Base-by-base conservation (phyloP, 352 stramenopile genomes). In the Phytopythium sindhum region DNA sequence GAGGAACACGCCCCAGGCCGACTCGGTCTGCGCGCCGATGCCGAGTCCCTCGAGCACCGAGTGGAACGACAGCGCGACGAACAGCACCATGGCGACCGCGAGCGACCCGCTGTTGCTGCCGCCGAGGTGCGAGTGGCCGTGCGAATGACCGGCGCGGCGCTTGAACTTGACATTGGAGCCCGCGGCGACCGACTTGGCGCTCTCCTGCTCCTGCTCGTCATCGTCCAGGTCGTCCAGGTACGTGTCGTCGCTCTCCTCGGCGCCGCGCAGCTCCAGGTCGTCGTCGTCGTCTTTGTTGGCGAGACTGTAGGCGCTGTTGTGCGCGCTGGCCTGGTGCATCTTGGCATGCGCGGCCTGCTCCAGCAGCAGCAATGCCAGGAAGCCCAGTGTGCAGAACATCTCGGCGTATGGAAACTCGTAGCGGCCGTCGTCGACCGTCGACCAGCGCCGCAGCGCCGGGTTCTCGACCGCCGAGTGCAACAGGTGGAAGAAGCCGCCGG, bases 31-130 rank as follows among this genome's bases (percentile, higher is more conserved):
- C 6, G 84, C 84, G 21, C 84, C 84, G 63, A 93, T 89, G 47
- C 84, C 84, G 12, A 93, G 67, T 19, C 84, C 84, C 61, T 93
- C 84, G 4, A 93, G 68, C 39, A 93, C 82, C 48, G 84, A 93
- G 65, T 93, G 84, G 75, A 93, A 93, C 28, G 81, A 91, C 19
- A 93, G 73, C 23, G 84, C 84, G 39, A 91, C 66, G 61, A 93
- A 93, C 7, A 93, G 65, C 51, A 91, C 82, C 63, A 91, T 69
- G 21, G 84, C 81, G 29, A 93, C 81, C 0, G 81, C 80, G 39
- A 81, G 60, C 24, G 84, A 91, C 5, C 67, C 62, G 14, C 47
- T 42, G 17, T 31, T 12, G 0, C 29, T n/a, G 42, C 45, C 58
- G 23, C 59, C 68, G 48, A 75, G 67, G 67, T 83, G 73, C 57